Evolutionary conservation across 2,329 filamentous ascomycete genomes (phyloP).

Genomic region (Lachnellula occidentalis): DNA sequence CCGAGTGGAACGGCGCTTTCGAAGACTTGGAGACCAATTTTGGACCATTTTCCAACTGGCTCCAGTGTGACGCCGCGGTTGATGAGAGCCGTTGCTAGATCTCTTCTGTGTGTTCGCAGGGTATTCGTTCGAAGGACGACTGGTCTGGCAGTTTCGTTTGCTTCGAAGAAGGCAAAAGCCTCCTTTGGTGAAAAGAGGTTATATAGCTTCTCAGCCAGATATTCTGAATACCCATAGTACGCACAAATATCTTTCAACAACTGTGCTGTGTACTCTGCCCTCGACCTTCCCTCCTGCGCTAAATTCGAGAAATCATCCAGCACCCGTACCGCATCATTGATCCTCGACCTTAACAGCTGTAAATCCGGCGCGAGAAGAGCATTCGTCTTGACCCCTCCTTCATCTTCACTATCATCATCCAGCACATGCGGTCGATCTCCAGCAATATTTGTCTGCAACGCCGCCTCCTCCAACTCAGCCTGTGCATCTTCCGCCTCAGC

Average conservation of each 20-base stretch:
- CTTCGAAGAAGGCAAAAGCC: slow-evolving; percentile 97
- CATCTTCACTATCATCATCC: slow-evolving; percentile 56
- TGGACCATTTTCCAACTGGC: slow-evolving; percentile 97
- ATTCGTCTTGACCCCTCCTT: slow-evolving; percentile 52
- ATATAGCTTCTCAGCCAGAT: slow-evolving; percentile 93
- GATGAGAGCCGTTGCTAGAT: slow-evolving; percentile 88
- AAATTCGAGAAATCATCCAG: slow-evolving; percentile 83
- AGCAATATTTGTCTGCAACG: slow-evolving; percentile 89
- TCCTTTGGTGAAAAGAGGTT: slow-evolving; percentile 87
- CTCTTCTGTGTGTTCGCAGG: slow-evolving; percentile 67
- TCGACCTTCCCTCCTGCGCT: slow-evolving; percentile 71
- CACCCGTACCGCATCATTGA: slow-evolving; percentile 89
- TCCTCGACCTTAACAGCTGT: slow-evolving; percentile 78
- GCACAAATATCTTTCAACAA: slow-evolving; percentile 87
- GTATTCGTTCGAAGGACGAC: slow-evolving; percentile 98
- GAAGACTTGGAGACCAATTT: slow-evolving; percentile 94
- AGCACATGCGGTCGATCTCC: slow-evolving; percentile 67
- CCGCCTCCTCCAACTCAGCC: slow-evolving; percentile 77
- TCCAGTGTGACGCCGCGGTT: slow-evolving; percentile 95
- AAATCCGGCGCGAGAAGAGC: slow-evolving; percentile 78
- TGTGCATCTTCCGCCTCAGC: slow-evolving; percentile 78
- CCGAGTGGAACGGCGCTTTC: slow-evolving; percentile 75
- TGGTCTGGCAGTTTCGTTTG: slow-evolving; percentile 90
- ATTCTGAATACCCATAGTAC: slow-evolving; percentile 95
- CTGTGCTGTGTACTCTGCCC: slow-evolving; percentile 82